Percentiles rank a stretch among this genome's conserved stretches.
Conservation (phyloP, 345 rosid species). For the Populus nigra region DNA sequence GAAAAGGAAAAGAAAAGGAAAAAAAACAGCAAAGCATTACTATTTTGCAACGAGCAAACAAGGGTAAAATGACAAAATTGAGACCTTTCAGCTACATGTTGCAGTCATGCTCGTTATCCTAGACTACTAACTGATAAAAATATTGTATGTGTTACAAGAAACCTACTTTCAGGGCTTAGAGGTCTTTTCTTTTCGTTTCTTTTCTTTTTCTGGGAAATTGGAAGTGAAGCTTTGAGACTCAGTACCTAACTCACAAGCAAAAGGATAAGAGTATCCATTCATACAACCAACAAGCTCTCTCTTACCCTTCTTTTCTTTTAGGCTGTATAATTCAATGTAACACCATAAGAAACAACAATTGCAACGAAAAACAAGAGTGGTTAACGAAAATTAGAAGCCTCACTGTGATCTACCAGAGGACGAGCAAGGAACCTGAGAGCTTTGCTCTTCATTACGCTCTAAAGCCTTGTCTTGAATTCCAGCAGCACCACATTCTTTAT, state of each 20-base stretch:
- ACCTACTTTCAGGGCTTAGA: not conserved
- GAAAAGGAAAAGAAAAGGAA: not conserved
- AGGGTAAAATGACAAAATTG: conserved; percentile 1
- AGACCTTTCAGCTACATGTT: conserved; percentile 12
- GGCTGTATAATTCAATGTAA: not conserved
- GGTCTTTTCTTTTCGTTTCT: not conserved
- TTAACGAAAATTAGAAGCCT: conserved; percentile 37
- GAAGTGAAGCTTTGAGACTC: not conserved
- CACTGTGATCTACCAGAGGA: conserved; percentile 59
- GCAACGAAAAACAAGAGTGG: not conserved
- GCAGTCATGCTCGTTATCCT: not conserved
- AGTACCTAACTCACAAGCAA: not conserved
- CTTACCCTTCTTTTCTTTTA: not conserved
- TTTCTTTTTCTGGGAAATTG: not conserved
- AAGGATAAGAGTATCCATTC: not conserved
- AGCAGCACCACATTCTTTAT: conserved; percentile 24
- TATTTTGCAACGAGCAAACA: conserved; percentile 3
- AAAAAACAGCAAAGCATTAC: not conserved
- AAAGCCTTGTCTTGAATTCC: conserved; percentile 15
- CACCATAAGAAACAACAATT: not conserved
- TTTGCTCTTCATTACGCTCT: conserved; percentile 19
- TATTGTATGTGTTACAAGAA: too few species aligned
- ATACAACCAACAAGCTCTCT: not conserved
- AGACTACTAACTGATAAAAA: not conserved
- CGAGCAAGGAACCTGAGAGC: conserved; percentile 32